Percentiles rank a stretch among this genome's conserved stretches.
These are phyloP conservation scores for Trifolium subterraneum DNA, from an alignment of 306 rosid species.

Conservation along the genomic window DNA sequence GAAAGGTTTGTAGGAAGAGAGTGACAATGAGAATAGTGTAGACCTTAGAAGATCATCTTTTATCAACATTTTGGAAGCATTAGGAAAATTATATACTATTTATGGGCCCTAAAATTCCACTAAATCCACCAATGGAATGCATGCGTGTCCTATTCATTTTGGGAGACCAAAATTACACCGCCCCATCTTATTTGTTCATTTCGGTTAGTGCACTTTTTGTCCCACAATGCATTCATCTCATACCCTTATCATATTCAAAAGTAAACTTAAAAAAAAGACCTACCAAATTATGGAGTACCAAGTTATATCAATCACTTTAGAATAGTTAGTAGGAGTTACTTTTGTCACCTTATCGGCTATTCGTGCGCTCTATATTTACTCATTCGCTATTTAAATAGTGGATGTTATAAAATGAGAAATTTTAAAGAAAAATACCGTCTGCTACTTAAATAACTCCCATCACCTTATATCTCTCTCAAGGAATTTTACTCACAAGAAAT, in stretches of 20 bases:
- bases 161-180: slow-evolving; percentile 57
- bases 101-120: slow-evolving; percentile 56
- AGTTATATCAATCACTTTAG: slow-evolving; percentile 9
- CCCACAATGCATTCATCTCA: not conserved
- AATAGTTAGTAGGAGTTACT: no score
- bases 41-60: not conserved
- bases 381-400: no score
- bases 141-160: slow-evolving; percentile 48
- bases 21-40: not conserved
- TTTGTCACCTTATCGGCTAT: no score
- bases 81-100: not conserved
- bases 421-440: no score
- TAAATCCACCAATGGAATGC: slow-evolving; percentile 48
- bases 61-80: slow-evolving; percentile 41
- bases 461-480: no score
- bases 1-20: slow-evolving; percentile 32
- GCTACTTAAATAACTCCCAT: no score
- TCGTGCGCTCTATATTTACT: no score
- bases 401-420: no score
- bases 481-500: no score
- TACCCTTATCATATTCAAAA: slow-evolving; percentile 5
- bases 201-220: slow-evolving; percentile 29
- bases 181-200: slow-evolving; percentile 52
- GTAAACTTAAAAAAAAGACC: slow-evolving; percentile 1
- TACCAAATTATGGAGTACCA: slow-evolving; percentile 19